phyloP scores from a whole-genome alignment of 2,329 filamentous ascomycete species.

The Alternaria sp. region DNA sequence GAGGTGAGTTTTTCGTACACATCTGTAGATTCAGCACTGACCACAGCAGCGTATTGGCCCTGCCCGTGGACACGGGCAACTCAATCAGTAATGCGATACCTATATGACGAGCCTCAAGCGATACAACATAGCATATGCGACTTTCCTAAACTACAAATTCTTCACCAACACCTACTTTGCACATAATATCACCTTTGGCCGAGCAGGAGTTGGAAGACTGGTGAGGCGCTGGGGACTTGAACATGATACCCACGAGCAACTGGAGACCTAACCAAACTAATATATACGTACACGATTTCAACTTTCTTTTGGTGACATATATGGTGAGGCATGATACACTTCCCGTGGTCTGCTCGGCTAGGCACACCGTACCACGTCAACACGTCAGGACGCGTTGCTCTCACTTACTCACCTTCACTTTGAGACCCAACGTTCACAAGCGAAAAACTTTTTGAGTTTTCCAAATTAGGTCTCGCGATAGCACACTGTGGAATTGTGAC shows the following conservation, averaged over 20 bases:
- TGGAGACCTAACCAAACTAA: background rate
- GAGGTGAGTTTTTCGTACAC: constrained; percentile 52
- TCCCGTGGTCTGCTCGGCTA: background rate
- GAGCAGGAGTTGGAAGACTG: constrained; percentile 1
- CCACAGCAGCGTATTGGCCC: constrained; percentile 57
- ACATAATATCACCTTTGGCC: background rate
- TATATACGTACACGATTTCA: background rate
- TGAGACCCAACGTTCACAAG: background rate
- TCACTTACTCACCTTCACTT: background rate
- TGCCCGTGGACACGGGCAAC: constrained; percentile 63
- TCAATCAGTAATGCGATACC: constrained; percentile 60
- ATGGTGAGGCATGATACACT: background rate
- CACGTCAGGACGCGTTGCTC: constrained; percentile 10
- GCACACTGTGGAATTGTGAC: background rate
- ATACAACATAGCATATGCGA: background rate
- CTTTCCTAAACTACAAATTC: background rate
- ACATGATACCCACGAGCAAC: constrained; percentile 9
- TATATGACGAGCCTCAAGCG: constrained; percentile 44
- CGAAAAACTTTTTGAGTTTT: background rate
- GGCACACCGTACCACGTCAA: constrained; percentile 4
- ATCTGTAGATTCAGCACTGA: constrained; percentile 25
- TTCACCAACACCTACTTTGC: background rate
- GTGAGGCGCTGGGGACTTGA: constrained; percentile 5
- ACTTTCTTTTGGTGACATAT: background rate
- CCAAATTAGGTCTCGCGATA: background rate